Percentiles rank a stretch among this genome's conserved stretches.
These are phyloP conservation scores for Erythrophleum ivorense DNA, from an alignment of 331 rosid genomes.

Conservation along the genomic window DNA sequence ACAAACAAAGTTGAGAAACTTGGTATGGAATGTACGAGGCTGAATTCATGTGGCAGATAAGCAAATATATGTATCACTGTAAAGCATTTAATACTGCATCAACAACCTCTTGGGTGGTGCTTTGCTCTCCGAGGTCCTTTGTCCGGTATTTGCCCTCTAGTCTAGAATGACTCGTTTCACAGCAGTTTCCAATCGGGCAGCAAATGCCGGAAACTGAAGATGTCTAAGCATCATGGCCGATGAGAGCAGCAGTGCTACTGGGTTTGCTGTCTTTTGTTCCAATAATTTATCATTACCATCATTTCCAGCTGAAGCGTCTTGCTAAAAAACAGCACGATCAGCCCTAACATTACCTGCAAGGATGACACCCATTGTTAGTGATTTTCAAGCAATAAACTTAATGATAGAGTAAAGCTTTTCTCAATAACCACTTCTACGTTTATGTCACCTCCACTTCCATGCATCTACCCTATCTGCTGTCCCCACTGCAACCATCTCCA, in stretches of 20 bases:
- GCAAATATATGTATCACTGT: conserved; percentile 54
- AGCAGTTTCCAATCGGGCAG: conserved; percentile 91
- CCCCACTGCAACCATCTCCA: conserved; percentile 26
- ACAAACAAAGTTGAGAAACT: conserved; percentile 38
- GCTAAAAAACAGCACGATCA: conserved; percentile 93
- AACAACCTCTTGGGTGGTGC: conserved; percentile 85
- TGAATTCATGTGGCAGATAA: conserved; percentile 24
- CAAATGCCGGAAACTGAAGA: conserved; percentile 95
- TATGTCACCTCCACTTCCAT: neutral
- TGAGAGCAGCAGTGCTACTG: conserved; percentile 90
- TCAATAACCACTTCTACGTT: neutral
- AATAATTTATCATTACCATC: conserved; percentile 70
- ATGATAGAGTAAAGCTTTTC: neutral
- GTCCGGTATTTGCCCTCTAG: conserved; percentile 75
- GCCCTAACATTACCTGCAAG: conserved; percentile 87
- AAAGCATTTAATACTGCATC: conserved; percentile 77
- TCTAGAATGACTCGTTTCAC: conserved; percentile 75
- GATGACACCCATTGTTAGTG: conserved; percentile 17
- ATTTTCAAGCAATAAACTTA: neutral
- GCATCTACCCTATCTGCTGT: neutral
- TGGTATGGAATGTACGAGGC: conserved; percentile 40
- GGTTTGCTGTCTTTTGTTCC: conserved; percentile 81
- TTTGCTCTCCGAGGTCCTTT: conserved; percentile 84
- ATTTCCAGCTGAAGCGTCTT: conserved; percentile 99
- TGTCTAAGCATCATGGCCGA: conserved; percentile 99